Base-by-base conservation (phyloP, 2,329 filamentous ascomycete species). In the Neocucurbitaria cava region DNA sequence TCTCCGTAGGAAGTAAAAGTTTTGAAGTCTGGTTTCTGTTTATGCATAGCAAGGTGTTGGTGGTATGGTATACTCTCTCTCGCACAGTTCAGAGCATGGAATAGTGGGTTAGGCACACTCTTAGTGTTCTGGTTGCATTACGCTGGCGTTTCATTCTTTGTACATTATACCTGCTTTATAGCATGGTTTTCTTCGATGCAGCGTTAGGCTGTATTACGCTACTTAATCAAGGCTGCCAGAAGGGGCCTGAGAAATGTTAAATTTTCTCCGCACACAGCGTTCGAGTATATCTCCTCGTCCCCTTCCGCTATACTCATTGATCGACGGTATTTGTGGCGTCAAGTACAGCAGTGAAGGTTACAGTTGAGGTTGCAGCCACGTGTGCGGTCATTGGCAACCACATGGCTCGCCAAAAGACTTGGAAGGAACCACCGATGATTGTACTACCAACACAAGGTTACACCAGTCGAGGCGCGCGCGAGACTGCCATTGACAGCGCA, bases 21-120 rank as follows among this genome's bases (percentile, higher is more conserved):
- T 30, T 28, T 8, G 23, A 30, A 6, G 11, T 46, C 26, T 28
- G 26, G 18, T 49, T 54, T 30, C 20, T 26, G 6, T 42, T 51
- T 13, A 30, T 26, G 52, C 52, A 55, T 51, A 51, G 52, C 52
- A 51, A 55, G 52, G 52, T 31, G 52, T 51, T 55, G 47, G 47
- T 48, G 44, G 44, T n/a, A 13, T n/a, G n/a, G n/a, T n/a, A n/a
- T n/a, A n/a, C 17, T 30, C 18, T 6, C 8, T 43, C 24, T n/a
- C n/a, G n/a, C n/a, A n/a, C n/a, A n/a, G 28, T 26, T 11, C 11
- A 15, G 24, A 26, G n/a, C 40, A 42, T 28, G 23, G 28, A n/a
- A 36, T 46, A 24, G 13, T 23, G 35, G 33, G 31, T 24, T n/a
- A 24, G 21, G 23, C 44, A 36, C 33, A n/a, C n/a, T n/a, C 11